phyloP scores from a whole-genome alignment of 2,329 filamentous ascomycete genomes.

The Aspergillus flavus region DNA sequence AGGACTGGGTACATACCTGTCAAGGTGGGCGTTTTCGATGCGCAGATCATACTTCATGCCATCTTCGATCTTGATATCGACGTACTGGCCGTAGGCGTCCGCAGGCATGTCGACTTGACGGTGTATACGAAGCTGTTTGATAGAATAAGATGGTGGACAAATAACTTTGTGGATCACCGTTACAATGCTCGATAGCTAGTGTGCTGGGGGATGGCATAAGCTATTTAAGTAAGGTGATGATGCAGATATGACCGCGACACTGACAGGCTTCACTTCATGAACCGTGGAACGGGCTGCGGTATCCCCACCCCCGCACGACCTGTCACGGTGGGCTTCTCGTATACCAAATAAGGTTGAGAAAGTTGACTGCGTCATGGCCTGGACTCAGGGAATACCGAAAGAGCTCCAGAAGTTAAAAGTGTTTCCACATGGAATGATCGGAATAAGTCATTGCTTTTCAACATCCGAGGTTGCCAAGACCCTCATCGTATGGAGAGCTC shows the following conservation, averaged over 20 bases:
- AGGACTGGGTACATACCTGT: slow-evolving; percentile 8
- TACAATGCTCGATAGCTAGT: background rate
- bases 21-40: slow-evolving; percentile 15
- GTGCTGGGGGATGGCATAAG: background rate
- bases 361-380: background rate
- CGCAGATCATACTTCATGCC: slow-evolving; percentile 18
- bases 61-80: slow-evolving; percentile 17
- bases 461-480: background rate
- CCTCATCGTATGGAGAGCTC: no score
- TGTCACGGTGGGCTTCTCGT: background rate
- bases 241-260: background rate
- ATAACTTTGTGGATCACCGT: background rate
- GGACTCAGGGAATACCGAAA: background rate
- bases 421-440: no score
- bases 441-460: background rate
- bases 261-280: background rate
- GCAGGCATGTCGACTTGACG: background rate
- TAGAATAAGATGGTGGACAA: background rate
- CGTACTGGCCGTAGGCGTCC: background rate
- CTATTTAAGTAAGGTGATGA: background rate
- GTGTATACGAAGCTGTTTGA: background rate
- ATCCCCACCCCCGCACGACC: background rate
- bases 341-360: background rate
- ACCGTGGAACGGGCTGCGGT: background rate
- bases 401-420: background rate